A percentile compares a stretch with the other conserved stretches of the same genome.
phyloP scores from a whole-genome alignment of 2,329 filamentous ascomycete genomes.

The Helicocarpus griseus region DNA sequence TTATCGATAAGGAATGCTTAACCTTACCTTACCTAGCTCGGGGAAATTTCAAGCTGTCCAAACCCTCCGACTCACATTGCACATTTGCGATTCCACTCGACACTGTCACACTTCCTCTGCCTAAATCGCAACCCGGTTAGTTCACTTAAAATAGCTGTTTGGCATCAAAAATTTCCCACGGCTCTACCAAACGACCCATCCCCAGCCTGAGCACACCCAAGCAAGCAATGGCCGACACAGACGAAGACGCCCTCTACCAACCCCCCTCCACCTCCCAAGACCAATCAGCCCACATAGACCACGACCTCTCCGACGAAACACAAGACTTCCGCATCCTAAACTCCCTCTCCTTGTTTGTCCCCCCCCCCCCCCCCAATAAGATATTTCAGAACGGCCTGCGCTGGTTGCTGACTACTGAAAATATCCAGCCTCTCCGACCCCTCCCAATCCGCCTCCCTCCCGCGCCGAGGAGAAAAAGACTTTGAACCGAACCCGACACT shows the following conservation, averaged over 20 bases:
- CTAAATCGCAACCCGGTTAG: too few species aligned
- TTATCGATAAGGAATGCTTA: constrained; percentile 3
- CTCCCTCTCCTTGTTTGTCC: constrained; percentile 41
- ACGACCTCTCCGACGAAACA: constrained; percentile 64
- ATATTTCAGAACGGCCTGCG: not conserved
- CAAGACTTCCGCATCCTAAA: constrained; percentile 76
- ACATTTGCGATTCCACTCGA: not conserved
- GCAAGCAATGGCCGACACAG: constrained; percentile 28
- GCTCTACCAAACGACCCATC: not conserved
- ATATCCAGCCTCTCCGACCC: constrained; percentile 19
- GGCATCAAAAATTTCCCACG: too few species aligned
- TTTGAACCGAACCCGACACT: constrained; percentile 88
- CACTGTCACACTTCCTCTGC: too few species aligned
- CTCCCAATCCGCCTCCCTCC: constrained; percentile 43
- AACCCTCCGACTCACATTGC: too few species aligned
- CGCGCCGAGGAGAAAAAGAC: constrained; percentile 92
- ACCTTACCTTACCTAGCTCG: not conserved
- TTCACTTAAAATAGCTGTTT: too few species aligned
- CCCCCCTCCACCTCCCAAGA: constrained; percentile 17
- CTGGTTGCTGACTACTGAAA: not conserved
- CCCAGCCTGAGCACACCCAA: not conserved
- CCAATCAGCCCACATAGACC: constrained; percentile 37
- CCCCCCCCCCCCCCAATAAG: not conserved
- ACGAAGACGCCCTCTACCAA: constrained; percentile 32
- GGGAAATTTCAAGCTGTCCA: not conserved